These are phyloP conservation scores for Phialemonium atrogriseum DNA, from an alignment of 2,329 filamentous ascomycete species.

Conservation along the genomic window DNA sequence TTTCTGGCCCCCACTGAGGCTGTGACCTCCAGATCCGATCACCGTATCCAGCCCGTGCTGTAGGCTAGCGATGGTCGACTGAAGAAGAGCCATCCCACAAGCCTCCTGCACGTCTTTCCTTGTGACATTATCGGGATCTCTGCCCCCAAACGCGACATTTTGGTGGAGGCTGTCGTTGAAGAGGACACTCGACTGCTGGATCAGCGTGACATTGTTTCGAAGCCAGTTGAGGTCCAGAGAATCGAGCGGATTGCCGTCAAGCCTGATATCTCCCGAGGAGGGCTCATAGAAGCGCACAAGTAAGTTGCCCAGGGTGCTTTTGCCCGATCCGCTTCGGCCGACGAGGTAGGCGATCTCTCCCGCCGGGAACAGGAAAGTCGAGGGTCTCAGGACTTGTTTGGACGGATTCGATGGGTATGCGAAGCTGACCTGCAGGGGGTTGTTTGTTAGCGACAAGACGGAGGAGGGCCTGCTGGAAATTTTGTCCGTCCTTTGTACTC, in stretches of 20 bases:
- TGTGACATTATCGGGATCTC: conserved; percentile 36
- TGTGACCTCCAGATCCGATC: conserved; percentile 60
- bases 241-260: conserved; percentile 59
- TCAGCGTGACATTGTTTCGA: conserved; percentile 65
- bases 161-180: conserved; percentile 73
- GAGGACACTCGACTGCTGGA: conserved; percentile 74
- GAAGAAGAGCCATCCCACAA: conserved; percentile 59
- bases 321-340: conserved; percentile 82
- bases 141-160: conserved; percentile 69
- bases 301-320: conserved; percentile 79
- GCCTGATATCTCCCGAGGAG: conserved; percentile 51
- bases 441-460: conserved; percentile 1
- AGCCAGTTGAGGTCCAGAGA: conserved; percentile 63
- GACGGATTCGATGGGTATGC: conserved; percentile 66
- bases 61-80: conserved; percentile 57
- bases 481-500: conserved; percentile 17
- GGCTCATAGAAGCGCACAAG: conserved; percentile 71
- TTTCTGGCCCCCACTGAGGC: conserved; percentile 76
- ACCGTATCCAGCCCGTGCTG: conserved; percentile 64
- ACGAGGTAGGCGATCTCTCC: conserved; percentile 73
- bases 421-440: conserved; percentile 57
- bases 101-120: conserved; percentile 51
- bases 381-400: conserved; percentile 49
- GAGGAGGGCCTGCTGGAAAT: conserved; percentile 2
- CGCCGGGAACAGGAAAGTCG: conserved; percentile 61